These are phyloP conservation scores for Camellia sinensis DNA, from an alignment of 148 eudicot species.

Conservation along the genomic window DNA sequence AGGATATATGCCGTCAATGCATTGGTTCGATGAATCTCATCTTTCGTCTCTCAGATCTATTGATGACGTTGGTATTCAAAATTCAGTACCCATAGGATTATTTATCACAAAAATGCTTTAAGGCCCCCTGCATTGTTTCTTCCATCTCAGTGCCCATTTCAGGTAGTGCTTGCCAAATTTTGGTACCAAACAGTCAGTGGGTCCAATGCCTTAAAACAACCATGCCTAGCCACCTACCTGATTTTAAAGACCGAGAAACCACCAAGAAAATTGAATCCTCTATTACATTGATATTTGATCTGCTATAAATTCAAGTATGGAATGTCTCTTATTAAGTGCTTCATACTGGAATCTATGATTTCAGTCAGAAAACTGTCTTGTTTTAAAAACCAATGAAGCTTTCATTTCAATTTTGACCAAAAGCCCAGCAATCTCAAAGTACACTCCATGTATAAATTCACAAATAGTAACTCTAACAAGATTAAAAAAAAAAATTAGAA, in stretches of 20 bases:
- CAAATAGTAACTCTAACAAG: neutral
- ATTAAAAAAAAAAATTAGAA: too few species aligned
- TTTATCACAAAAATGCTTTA: too few species aligned
- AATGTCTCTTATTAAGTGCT: neutral
- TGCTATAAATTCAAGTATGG: too few species aligned
- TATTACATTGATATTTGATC: too few species aligned
- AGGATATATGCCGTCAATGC: too few species aligned
- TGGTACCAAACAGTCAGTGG: slow-evolving; percentile 4
- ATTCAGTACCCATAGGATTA: too few species aligned
- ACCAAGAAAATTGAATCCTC: neutral
- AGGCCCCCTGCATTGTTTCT: too few species aligned
- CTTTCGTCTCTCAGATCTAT: too few species aligned
- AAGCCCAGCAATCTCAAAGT: neutral
- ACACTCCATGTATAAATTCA: neutral
- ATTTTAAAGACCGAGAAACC: slow-evolving; percentile 8
- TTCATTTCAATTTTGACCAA: neutral
- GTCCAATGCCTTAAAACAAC: neutral
- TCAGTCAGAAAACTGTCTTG: neutral
- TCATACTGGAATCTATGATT: neutral
- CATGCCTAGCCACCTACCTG: slow-evolving; percentile 15
- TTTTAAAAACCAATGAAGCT: neutral
- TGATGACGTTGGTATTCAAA: too few species aligned
- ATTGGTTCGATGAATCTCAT: too few species aligned
- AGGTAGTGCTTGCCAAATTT: neutral
- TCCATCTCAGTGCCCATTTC: neutral